phyloP scores from a whole-genome alignment of 208 protist genomes.

The Plasmodiophora brassicae region DNA sequence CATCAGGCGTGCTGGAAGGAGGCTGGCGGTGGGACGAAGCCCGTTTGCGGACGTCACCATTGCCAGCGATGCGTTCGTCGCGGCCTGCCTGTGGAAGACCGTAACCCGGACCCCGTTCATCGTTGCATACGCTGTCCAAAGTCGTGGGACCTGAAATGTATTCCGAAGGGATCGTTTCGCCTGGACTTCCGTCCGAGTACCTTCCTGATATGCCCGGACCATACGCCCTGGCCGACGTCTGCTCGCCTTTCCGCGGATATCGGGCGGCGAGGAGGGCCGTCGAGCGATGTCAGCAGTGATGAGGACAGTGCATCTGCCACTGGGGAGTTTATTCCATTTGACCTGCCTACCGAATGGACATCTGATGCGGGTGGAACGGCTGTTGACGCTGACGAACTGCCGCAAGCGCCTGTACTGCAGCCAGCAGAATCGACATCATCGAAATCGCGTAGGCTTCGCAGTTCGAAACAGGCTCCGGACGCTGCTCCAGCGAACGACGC shows the following conservation, averaged over 20 bases:
- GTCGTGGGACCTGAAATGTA: background rate
- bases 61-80: background rate
- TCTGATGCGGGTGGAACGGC: background rate
- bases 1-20: background rate
- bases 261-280: background rate
- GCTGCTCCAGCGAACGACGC: too few species aligned
- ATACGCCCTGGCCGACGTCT: background rate
- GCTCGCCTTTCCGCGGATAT: background rate
- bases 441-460: too few species aligned
- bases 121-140: background rate
- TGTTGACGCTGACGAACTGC: too few species aligned
- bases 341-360: background rate
- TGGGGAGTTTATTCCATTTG: background rate
- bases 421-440: too few species aligned
- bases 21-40: background rate
- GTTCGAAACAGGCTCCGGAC: too few species aligned
- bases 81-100: background rate
- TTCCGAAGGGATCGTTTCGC: background rate
- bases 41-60: background rate
- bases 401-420: too few species aligned
- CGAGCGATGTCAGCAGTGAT: background rate
- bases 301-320: background rate
- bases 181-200: background rate
- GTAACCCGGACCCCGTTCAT: background rate
- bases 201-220: background rate